Evolutionary conservation across 108 stramenopile species (phyloP), one percentile per base, ranked within the genome.

Genomic region (Pseudonitzschia pungens): DNA sequence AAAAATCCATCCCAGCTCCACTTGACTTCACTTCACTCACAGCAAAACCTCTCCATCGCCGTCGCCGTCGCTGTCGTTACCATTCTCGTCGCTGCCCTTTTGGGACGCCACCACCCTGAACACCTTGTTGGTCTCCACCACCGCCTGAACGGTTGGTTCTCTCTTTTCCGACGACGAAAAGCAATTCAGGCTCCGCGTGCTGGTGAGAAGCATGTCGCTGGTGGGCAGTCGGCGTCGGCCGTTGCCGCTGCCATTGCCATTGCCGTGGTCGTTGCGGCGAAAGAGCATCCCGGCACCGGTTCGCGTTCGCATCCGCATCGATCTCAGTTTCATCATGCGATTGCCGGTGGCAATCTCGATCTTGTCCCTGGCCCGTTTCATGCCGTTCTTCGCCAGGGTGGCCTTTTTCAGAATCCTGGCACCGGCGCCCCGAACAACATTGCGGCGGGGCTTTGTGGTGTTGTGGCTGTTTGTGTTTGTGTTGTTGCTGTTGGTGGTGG

Each of bases 81-180:
- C 29, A 27, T 51, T 24, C 16, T 20, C 32, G 41, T 60, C 57
- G 32, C 60, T 53, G 36, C 7, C 15, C 5, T 12, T 21, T 0
- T 12, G 42, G 9, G 33, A 31, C 33, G 72, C 20, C 55, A 73
- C 54, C 31, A 83, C 71, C 31, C 42, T 52, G 51, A 74, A 84
- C 28, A 62, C 50, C 16, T 54, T 58, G 40, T 70, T 72, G 12
- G 45, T 51, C 62, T 84, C 79, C 20, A 80, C 76, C 2, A 84
- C 74, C 26, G 48, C 81, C 65, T 84, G 83, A 16, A 84, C 83
- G 0, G 83, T 77, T n/a, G 79, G 83, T 41, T 80, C 83, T 24
- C 77, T 59, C 67, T 78, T 80, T 59, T 70, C 80, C 10, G 52
- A 44, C 59, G 14, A 1, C 4, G 43, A 21, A 18, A 48, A 14